Evolutionary conservation across 2,329 filamentous ascomycete genomes (phyloP).

Genomic region (Madurella mycetomatis): DNA sequence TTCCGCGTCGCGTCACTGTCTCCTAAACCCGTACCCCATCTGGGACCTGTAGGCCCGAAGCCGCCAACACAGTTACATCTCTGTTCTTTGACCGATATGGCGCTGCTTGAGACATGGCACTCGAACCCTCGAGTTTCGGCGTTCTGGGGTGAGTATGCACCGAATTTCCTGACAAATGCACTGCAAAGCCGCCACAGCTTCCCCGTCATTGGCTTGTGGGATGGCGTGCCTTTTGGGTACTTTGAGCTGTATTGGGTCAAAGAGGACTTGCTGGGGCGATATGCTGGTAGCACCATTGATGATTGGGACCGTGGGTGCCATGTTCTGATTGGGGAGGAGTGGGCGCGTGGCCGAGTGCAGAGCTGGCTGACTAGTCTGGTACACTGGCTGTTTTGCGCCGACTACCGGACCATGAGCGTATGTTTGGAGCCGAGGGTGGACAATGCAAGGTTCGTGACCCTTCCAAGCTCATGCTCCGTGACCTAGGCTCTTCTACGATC

Average conservation of each 20-base stretch:
- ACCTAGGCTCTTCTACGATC: not conserved
- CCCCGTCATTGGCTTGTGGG: slow-evolving; percentile 88
- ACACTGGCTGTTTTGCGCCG: slow-evolving; percentile 77
- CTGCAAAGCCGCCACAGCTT: slow-evolving; percentile 72
- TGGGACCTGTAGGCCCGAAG: slow-evolving; percentile 50
- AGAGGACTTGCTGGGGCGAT: slow-evolving; percentile 72
- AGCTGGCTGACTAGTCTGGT: slow-evolving; percentile 80
- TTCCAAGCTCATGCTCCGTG: not conserved
- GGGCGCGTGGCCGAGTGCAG: slow-evolving; percentile 76
- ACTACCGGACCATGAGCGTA: slow-evolving; percentile 75
- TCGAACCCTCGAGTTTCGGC: slow-evolving; percentile 74
- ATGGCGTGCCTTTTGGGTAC: slow-evolving; percentile 91
- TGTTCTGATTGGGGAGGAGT: slow-evolving; percentile 85
- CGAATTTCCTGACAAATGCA: slow-evolving; percentile 62
- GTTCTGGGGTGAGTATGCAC: slow-evolving; percentile 73
- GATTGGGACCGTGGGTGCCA: slow-evolving; percentile 90
- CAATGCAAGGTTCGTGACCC: slow-evolving; percentile 67
- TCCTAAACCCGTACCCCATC: slow-evolving; percentile 57
- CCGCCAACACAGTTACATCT: slow-evolving; percentile 40
- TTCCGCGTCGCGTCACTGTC: slow-evolving; percentile 79
- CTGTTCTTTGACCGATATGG: slow-evolving; percentile 45
- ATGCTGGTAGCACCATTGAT: slow-evolving; percentile 55
- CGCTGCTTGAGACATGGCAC: slow-evolving; percentile 80
- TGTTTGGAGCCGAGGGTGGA: slow-evolving; percentile 88
- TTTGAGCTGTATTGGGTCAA: slow-evolving; percentile 99